Conservation (phyloP, 495 filamentous ascomycete genomes). For the Sabuloglossum arenarium region DNA sequence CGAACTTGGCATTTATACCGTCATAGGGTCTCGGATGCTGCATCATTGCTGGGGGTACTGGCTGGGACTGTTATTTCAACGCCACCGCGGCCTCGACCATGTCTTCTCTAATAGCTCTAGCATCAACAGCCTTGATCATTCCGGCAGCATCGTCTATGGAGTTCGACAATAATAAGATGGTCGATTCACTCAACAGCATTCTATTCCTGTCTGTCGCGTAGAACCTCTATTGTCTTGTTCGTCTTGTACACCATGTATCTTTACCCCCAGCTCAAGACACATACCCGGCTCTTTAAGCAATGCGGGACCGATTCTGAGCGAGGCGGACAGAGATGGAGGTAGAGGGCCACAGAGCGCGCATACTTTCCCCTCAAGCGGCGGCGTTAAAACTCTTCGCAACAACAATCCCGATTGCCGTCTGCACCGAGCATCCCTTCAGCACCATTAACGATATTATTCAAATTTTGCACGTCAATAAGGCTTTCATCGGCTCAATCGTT, state of each 20-base stretch:
- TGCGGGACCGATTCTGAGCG: constrained; percentile 28
- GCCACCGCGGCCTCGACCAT: constrained; percentile 80
- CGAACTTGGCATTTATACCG: too few relatives aligned
- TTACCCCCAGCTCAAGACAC: constrained; percentile 70
- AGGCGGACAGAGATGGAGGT: constrained; percentile 24
- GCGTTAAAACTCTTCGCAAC: constrained; percentile 47
- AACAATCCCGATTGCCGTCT: constrained; percentile 66
- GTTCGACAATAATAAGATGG: constrained; percentile 17
- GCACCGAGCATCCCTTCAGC: constrained; percentile 82
- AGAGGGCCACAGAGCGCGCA: too few relatives aligned
- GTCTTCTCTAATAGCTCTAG: constrained; percentile 85
- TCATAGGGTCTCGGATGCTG: constrained; percentile 66
- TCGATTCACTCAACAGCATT: constrained; percentile 32
- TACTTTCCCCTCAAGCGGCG: constrained; percentile 48
- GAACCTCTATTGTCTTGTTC: constrained; percentile 76
- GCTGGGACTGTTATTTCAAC: constrained; percentile 62
- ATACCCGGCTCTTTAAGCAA: constrained; percentile 73
- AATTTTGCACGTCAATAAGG: constrained; percentile 73
- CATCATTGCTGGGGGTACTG: constrained; percentile 73
- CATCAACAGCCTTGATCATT: constrained; percentile 80
- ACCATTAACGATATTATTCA: constrained; percentile 80
- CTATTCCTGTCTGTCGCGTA: constrained; percentile 71
- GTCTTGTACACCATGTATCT: constrained; percentile 80
- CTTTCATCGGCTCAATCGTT: constrained; percentile 86
- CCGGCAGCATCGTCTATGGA: constrained; percentile 59